Percentiles rank a stretch among this genome's conserved stretches.
Evolutionary conservation across 164 flowering plant genomes (phyloP).

Genomic region (Liriodendron chinense): DNA sequence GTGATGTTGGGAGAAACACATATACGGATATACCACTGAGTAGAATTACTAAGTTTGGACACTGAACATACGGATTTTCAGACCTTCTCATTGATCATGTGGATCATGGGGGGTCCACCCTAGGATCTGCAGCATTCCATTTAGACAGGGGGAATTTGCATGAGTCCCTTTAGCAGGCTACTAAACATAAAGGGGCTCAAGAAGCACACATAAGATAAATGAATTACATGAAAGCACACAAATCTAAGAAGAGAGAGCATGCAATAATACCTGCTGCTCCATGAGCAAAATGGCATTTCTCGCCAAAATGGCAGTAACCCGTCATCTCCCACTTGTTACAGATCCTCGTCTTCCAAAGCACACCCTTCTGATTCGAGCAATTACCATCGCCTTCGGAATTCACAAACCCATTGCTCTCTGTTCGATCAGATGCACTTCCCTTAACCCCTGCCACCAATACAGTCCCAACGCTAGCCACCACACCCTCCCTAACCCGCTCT

Average conservation of each 20-base stretch:
- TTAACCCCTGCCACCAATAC: neutral
- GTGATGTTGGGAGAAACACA: no score
- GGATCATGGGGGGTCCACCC: no score
- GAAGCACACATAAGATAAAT: neutral
- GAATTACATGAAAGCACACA: neutral
- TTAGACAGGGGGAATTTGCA: neutral
- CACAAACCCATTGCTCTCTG: slow-evolving; percentile 23
- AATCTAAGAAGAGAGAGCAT: neutral
- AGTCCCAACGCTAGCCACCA: slow-evolving; percentile 60
- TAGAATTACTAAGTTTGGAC: no score
- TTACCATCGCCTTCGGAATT: slow-evolving; percentile 27
- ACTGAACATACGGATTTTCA: no score
- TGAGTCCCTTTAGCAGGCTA: no score
- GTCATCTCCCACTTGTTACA: slow-evolving; percentile 70
- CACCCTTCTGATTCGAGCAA: slow-evolving; percentile 35
- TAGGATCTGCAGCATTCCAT: neutral
- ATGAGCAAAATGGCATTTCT: slow-evolving; percentile 89
- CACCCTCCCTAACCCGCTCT: slow-evolving; percentile 57
- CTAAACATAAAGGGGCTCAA: neutral
- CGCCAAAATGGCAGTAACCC: slow-evolving; percentile 71
- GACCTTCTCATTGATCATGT: no score
- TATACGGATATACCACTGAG: no score
- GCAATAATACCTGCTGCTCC: slow-evolving; percentile 62
- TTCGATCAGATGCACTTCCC: slow-evolving; percentile 30
- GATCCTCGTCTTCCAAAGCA: slow-evolving; percentile 71